Conservation (phyloP, 345 rosid genomes). For the Melaleuca quinquenervia region DNA sequence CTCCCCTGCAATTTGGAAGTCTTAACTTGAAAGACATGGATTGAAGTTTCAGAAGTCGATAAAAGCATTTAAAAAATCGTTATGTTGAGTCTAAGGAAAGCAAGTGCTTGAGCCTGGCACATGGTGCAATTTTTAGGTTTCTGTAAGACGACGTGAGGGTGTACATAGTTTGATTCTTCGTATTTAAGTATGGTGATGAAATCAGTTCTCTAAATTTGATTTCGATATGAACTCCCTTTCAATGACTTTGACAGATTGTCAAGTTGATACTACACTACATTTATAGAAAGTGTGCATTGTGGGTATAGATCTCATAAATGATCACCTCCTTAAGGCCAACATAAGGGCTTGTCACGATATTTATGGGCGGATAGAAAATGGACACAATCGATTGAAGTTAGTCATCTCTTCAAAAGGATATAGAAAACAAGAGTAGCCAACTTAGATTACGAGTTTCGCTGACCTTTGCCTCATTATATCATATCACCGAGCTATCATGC, state of each 20-base stretch:
- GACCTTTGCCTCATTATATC: background rate
- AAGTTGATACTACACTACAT: background rate
- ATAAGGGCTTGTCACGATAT: background rate
- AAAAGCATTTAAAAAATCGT: background rate
- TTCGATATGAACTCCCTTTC: background rate
- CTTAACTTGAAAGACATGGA: background rate
- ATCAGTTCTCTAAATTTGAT: background rate
- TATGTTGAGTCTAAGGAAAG: background rate
- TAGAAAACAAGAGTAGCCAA: background rate
- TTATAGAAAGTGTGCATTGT: background rate
- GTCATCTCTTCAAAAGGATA: background rate
- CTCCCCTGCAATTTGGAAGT: background rate
- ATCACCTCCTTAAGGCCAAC: background rate
- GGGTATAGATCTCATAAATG: background rate
- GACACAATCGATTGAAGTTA: background rate
- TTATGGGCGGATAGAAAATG: background rate
- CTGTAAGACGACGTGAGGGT: background rate
- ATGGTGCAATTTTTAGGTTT: background rate
- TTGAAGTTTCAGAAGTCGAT: background rate
- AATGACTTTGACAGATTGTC: background rate
- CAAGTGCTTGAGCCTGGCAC: background rate
- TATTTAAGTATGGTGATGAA: background rate
- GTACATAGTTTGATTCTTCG: background rate
- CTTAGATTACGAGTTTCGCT: background rate
- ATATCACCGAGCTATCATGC: background rate